Evolutionary conservation across 805 yeast genomes (phyloP), one percentile per base, ranked within the genome.

Genomic region (Candida suzukii): DNA sequence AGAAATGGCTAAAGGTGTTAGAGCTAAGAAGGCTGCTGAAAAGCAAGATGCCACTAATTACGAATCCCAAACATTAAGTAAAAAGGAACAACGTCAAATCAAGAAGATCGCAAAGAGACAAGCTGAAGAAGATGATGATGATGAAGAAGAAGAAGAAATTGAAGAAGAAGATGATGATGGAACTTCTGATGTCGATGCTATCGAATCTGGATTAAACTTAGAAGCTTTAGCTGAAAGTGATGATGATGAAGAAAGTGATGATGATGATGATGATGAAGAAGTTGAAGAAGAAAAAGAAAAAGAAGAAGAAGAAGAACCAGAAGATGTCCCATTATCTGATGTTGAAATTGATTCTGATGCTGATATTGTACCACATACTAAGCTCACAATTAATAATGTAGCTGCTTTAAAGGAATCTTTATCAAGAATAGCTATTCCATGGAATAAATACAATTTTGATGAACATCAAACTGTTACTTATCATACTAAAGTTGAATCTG

Each of bases 321-420:
- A 83, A 49, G 97, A 88, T 51, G 74, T 90, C 35, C 84, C 96
- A 18, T 74, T 88, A 40, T 85, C 95, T 1, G 97, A 88, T 41
- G 97, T 83, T 21, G 97, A 91, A 56, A 66, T 87, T 34, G 97
- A 88, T 56, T 86, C 93, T 2, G 97, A 90, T 58, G 95, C 95
- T 16, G 99, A 93, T 61, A 78, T 90, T 35, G 88, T 91, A 29
- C 97, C 98, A 38, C 79, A 83, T 64, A 88, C 93, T 43, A 90
- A 90, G 61, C 73, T 88, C 39, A 90, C 96, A 12, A 70, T 91
- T 48, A 88, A 93, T 64, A 91, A 93, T 66, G 71, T 69, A 37
- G 81, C 85, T n/a, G 98, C 99, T 3, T 63, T 85, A 56, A 78
- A 71, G 48, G 84, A 83, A 39, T 67, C 87, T 2, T 67, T 82